Base-by-base conservation (phyloP, 2,329 filamentous ascomycete species). In the Curvularia sp. region DNA sequence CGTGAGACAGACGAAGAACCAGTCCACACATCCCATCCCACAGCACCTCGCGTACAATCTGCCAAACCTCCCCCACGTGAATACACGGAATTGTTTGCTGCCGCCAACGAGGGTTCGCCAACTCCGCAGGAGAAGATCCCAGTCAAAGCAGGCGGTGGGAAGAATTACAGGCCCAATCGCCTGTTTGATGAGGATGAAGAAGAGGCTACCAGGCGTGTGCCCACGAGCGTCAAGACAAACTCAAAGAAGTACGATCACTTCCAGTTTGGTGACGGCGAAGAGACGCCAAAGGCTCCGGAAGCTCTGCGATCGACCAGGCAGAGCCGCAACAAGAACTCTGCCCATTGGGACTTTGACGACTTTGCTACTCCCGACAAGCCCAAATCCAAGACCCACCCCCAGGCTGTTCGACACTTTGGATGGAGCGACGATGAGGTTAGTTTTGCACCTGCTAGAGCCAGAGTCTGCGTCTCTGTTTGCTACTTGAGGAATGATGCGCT, bases 171-270 rank as follows among this genome's bases (percentile, higher is more conserved):
- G 48, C 83, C 76, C 69, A 80, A 85, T 78, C 77, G 87, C 62
- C 72, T 87, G 59, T 87, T 87, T 59, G 82, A 84, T 22, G 82
- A 85, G 53, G 82, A 85, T 24, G 85, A 86, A 49, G 82, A 75
- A 15, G 67, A 73, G 18, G 41, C 66, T n/a, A 50, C 63, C 13
- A 57, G 61, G 18, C 61, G 64, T 13, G 55, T 61, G n/a, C 57
- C 60, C 48, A 68, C 60, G 13, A 75, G 82, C 65, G 79, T 80
- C 80, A 86, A 89, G 70, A 88, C 90, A 6, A 86, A 95, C 75
- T 86, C 91, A 2, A 87, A 87, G 72, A 96, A 92, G 77, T 97
- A 88, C 80, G 83, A 89, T 58, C 94, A 98, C 78, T 96, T 96
- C 73, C 89, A 93, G 59, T 90, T 96, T 72, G 87, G 84, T 57